phyloP scores from a whole-genome alignment of 306 rosid genomes.

The Rubus idaeus region DNA sequence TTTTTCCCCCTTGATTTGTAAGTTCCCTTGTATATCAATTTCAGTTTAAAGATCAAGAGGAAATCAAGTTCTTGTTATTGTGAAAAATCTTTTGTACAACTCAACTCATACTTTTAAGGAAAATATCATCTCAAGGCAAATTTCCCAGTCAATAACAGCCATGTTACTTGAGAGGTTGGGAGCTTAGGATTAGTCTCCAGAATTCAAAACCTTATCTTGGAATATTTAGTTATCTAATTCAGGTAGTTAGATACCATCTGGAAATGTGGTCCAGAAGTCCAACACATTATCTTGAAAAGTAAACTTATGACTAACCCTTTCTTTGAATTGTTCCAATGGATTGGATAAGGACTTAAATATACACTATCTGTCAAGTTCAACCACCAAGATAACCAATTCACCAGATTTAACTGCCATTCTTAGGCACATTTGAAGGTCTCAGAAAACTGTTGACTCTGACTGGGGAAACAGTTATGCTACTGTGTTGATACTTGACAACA shows the following conservation, averaged over 20 bases:
- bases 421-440: no score
- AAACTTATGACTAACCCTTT: neutral
- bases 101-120: neutral
- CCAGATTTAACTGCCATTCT: neutral
- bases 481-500: no score
- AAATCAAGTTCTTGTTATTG: neutral
- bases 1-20: constrained; percentile 9
- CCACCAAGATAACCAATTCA: neutral
- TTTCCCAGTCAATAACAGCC: neutral
- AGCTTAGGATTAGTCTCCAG: no score
- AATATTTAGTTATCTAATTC: no score
- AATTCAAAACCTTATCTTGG: neutral
- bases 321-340: constrained; percentile 3
- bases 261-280: neutral
- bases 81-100: no score
- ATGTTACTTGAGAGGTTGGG: no score
- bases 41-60: constrained; percentile 16
- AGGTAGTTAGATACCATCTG: neutral
- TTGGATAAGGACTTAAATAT: neutral
- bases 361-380: neutral
- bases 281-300: neutral
- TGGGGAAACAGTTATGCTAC: no score
- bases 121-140: neutral
- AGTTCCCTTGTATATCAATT: constrained; percentile 10
- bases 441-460: no score